Percentiles rank a stretch among this genome's conserved stretches.
These are phyloP conservation scores for Phytophthora sp. DNA, from an alignment of 352 stramenopile genomes.

Conservation along the genomic window DNA sequence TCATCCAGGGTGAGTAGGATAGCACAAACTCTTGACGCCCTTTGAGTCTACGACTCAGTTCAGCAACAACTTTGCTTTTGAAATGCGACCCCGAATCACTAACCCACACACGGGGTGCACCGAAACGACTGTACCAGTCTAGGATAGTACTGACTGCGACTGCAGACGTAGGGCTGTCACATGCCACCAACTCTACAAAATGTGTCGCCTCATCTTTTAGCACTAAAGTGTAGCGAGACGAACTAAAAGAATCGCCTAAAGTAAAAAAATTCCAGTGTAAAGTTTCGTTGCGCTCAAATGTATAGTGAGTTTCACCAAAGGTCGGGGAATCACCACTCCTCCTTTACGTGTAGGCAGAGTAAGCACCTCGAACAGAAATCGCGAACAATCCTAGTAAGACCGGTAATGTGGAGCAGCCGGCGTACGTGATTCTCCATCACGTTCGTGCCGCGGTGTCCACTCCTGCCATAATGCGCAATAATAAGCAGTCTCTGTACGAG, in stretches of 20 bases:
- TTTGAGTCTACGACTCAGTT: background rate
- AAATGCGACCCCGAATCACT: background rate
- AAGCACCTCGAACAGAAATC: conserved; percentile 14
- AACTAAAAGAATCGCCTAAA: conserved; percentile 6
- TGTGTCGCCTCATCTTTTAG: conserved; percentile 15
- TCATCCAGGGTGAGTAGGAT: background rate
- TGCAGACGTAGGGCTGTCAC: background rate
- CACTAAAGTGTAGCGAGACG: conserved; percentile 8
- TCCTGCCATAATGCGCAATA: conserved; percentile 7
- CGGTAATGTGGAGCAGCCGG: conserved; percentile 8
- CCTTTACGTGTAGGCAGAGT: conserved; percentile 22
- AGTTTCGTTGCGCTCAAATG: conserved; percentile 5
- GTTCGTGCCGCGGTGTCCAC: conserved; percentile 7
- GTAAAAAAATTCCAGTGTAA: conserved; percentile 16
- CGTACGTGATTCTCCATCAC: conserved; percentile 15
- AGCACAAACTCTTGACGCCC: conserved; percentile 1
- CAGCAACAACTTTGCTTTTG: background rate
- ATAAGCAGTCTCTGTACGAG: background rate
- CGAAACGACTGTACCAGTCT: conserved; percentile 1
- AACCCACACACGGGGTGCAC: background rate
- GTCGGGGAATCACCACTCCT: conserved; percentile 1
- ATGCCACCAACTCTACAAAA: conserved; percentile 3
- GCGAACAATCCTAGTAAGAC: background rate
- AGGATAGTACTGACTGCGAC: background rate
- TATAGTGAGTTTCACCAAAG: conserved; percentile 14